These are phyloP conservation scores for Epichloe aotearoae DNA, from an alignment of 2,329 filamentous ascomycete species.

Conservation along the genomic window DNA sequence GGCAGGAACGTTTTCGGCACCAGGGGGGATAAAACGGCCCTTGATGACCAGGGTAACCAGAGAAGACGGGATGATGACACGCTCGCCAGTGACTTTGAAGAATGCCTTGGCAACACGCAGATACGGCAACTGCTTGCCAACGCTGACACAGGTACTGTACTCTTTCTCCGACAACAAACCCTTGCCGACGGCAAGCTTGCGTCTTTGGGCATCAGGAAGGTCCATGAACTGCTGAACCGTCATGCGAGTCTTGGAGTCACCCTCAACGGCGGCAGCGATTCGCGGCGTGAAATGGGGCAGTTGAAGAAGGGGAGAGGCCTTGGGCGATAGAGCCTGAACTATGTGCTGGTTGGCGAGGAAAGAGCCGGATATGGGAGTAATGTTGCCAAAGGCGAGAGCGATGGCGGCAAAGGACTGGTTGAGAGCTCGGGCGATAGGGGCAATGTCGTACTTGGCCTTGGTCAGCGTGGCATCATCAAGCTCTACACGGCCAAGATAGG, in stretches of 20 bases:
- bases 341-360: slow-evolving; percentile 75
- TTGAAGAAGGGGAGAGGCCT: slow-evolving; percentile 77
- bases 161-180: slow-evolving; percentile 60
- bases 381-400: slow-evolving; percentile 74
- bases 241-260: slow-evolving; percentile 60
- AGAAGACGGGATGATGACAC: slow-evolving; percentile 80
- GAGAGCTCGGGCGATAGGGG: slow-evolving; percentile 71
- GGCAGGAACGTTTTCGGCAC: slow-evolving; percentile 58
- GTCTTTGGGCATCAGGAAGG: slow-evolving; percentile 61
- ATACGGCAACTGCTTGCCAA: slow-evolving; percentile 73
- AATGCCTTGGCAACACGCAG: slow-evolving; percentile 84
- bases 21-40: slow-evolving; percentile 83
- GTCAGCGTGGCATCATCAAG: slow-evolving; percentile 67
- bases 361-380: slow-evolving; percentile 66
- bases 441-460: slow-evolving; percentile 78
- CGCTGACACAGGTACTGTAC: slow-evolving; percentile 60
- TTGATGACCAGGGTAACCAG: slow-evolving; percentile 93
- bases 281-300: slow-evolving; percentile 71
- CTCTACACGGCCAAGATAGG: slow-evolving; percentile 81
- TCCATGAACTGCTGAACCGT: slow-evolving; percentile 83
- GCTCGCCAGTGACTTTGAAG: slow-evolving; percentile 96
- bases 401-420: slow-evolving; percentile 82
- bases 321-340: slow-evolving; percentile 78
- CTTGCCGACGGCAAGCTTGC: slow-evolving; percentile 55
- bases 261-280: slow-evolving; percentile 55